These are phyloP conservation scores for Primulina eburnea DNA, from an alignment of 257 asterid species.

Conservation along the genomic window DNA sequence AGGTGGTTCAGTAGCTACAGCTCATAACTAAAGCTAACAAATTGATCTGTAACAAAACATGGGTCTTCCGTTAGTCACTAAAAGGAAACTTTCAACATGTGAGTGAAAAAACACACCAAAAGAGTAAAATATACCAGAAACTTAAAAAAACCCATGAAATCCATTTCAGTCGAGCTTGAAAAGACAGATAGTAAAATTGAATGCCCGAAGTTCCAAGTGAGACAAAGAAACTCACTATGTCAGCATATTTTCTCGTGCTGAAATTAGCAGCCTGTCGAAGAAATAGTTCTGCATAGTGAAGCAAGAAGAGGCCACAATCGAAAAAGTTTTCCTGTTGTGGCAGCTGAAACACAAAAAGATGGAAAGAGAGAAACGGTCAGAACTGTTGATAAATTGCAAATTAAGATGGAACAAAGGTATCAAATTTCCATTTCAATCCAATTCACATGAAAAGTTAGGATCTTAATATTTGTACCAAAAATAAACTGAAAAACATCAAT, in stretches of 20 bases:
- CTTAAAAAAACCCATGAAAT: constrained; percentile 15
- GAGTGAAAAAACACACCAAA: constrained; percentile 10
- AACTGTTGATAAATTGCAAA: constrained; percentile 1
- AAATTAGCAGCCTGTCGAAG: constrained; percentile 53
- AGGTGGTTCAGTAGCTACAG: background rate
- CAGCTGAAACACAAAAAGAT: constrained; percentile 47
- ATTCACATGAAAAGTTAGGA: constrained; percentile 14
- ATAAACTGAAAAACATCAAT: too few relatives aligned
- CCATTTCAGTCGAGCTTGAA: constrained; percentile 1
- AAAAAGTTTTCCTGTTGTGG: constrained; percentile 88
- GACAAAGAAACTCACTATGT: constrained; percentile 50
- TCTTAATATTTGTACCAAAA: constrained; percentile 10
- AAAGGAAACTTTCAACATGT: constrained; percentile 6
- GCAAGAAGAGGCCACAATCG: constrained; percentile 95
- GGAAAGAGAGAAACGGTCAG: constrained; percentile 11
- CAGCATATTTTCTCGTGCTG: constrained; percentile 33
- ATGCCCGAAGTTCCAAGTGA: constrained; percentile 4
- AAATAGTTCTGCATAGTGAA: constrained; percentile 78
- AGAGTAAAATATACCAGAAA: background rate
- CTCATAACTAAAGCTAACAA: background rate
- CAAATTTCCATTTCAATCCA: constrained; percentile 3
- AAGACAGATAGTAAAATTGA: constrained; percentile 4
- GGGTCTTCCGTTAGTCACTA: too few relatives aligned
- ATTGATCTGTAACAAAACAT: background rate
- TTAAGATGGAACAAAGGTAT: background rate